Conservation (phyloP, 441 rosid species). For the Pelargonium myrrhifolium region DNA sequence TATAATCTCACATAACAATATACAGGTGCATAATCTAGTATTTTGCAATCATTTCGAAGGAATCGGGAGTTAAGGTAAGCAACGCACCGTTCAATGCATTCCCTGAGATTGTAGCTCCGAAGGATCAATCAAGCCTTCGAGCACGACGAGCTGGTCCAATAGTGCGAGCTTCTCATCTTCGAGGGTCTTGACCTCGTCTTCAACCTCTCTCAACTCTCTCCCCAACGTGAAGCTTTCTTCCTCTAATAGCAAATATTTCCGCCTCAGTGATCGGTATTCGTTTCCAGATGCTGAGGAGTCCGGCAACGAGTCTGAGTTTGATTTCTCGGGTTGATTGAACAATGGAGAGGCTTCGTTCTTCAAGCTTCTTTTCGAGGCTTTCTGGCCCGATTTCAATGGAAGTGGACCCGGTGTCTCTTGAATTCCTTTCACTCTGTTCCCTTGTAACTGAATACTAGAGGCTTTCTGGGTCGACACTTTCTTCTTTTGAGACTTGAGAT, state of each 20-base stretch:
- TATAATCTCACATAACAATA: slow-evolving; percentile 2
- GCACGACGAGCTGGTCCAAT: slow-evolving; percentile 79
- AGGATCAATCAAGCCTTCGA: slow-evolving; percentile 86
- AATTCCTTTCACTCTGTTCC: slow-evolving; percentile 23
- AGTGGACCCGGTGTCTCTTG: slow-evolving; percentile 25
- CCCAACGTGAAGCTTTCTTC: slow-evolving; percentile 70
- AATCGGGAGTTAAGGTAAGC: neutral
- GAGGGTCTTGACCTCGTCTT: slow-evolving; percentile 58
- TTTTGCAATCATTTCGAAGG: neutral
- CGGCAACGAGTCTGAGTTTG: slow-evolving; percentile 60
- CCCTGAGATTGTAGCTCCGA: slow-evolving; percentile 34
- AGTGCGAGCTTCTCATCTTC: slow-evolving; percentile 70
- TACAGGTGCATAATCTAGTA: slow-evolving; percentile 10
- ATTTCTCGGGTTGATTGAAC: slow-evolving; percentile 51
- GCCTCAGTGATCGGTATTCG: slow-evolving; percentile 64
- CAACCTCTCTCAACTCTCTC: slow-evolving; percentile 50
- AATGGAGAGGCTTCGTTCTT: slow-evolving; percentile 38
- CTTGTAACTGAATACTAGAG: slow-evolving; percentile 32
- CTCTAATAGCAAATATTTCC: slow-evolving; percentile 62
- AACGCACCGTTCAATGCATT: slow-evolving; percentile 1
- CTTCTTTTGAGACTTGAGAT: slow-evolving; percentile 38
- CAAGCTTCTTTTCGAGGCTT: slow-evolving; percentile 35
- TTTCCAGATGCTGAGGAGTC: slow-evolving; percentile 53
- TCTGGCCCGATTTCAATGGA: slow-evolving; percentile 29
- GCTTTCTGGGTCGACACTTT: slow-evolving; percentile 33